Conservation (phyloP, 2,329 filamentous ascomycete species). For the Geosmithia flava region DNA sequence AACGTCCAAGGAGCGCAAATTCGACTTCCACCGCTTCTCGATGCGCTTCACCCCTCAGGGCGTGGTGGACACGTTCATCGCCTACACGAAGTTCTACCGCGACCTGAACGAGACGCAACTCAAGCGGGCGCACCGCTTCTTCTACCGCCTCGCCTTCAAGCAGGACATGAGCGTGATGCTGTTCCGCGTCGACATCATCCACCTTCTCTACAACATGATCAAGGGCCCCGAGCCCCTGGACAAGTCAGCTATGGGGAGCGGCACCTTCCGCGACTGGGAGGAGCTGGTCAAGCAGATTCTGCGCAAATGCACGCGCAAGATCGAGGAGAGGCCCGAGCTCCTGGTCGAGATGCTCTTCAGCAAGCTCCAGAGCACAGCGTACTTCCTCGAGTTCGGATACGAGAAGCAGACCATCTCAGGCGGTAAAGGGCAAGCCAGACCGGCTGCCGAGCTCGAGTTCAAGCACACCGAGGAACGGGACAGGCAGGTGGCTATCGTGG, state of each 20-base stretch:
- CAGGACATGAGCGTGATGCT: conserved; percentile 82
- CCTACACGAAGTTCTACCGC: conserved; percentile 65
- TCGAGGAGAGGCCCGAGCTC: conserved; percentile 74
- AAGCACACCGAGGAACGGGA: conserved; percentile 56
- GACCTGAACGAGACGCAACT: conserved; percentile 72
- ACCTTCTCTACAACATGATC: conserved; percentile 81
- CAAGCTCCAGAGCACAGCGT: conserved; percentile 72
- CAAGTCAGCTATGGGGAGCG: conserved; percentile 28
- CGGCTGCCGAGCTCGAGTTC: conserved; percentile 75
- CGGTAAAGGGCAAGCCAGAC: conserved; percentile 41
- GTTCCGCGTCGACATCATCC: conserved; percentile 82
- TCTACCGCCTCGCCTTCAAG: conserved; percentile 91
- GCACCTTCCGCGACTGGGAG: conserved; percentile 80
- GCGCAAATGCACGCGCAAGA: conserved; percentile 68
- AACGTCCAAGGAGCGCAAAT: conserved; percentile 72
- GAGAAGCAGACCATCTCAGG: conserved; percentile 67
- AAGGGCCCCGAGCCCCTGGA: conserved; percentile 74
- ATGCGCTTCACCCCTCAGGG: conserved; percentile 71
- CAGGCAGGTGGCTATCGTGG: conserved; percentile 66
- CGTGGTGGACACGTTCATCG: conserved; percentile 80
- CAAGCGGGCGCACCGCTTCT: conserved; percentile 86
- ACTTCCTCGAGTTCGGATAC: conserved; percentile 83
- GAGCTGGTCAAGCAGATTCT: conserved; percentile 78
- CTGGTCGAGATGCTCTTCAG: conserved; percentile 91
- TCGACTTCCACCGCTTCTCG: conserved; percentile 80